A percentile compares a stretch with the other conserved stretches of the same genome.
These are phyloP conservation scores for Candida golubevii DNA, from an alignment of 805 yeast species.

Conservation along the genomic window DNA sequence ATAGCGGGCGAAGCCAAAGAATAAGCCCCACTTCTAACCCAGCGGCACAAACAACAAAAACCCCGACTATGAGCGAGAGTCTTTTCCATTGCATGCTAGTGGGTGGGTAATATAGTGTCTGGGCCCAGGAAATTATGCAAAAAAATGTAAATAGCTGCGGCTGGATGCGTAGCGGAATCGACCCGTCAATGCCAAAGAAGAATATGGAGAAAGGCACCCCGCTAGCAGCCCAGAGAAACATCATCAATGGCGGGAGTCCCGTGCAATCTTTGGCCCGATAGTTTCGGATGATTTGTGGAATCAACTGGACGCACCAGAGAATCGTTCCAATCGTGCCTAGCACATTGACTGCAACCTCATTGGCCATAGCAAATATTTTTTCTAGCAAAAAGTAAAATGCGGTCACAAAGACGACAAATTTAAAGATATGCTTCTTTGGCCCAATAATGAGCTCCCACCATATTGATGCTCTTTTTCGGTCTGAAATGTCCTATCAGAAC, in stretches of 20 bases:
- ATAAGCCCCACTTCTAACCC: slow-evolving; percentile 71
- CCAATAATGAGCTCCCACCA: too few species aligned
- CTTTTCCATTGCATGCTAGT: slow-evolving; percentile 31
- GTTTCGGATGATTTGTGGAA: slow-evolving; percentile 80
- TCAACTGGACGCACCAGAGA: slow-evolving; percentile 86
- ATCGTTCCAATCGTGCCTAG: slow-evolving; percentile 87
- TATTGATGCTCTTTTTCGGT: too few species aligned
- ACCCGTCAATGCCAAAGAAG: slow-evolving; percentile 65
- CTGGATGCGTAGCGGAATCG: slow-evolving; percentile 77
- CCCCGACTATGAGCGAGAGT: slow-evolving; percentile 30
- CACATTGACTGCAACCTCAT: slow-evolving; percentile 58
- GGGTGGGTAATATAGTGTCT: slow-evolving; percentile 69
- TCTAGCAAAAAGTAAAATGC: background rate
- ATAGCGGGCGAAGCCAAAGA: slow-evolving; percentile 59
- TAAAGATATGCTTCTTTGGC: too few species aligned
- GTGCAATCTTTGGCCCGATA: slow-evolving; percentile 72
- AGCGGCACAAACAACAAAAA: slow-evolving; percentile 34
- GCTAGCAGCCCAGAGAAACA: slow-evolving; percentile 66
- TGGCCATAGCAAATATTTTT: slow-evolving; percentile 17
- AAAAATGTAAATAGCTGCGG: slow-evolving; percentile 79
- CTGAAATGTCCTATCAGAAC: too few species aligned
- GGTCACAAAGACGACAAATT: too few species aligned
- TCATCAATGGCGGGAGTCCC: slow-evolving; percentile 86
- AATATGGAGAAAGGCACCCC: slow-evolving; percentile 88
- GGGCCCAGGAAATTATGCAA: slow-evolving; percentile 63